These are phyloP conservation scores for Pseudovirgaria hyperparasitica DNA, from an alignment of 2,329 filamentous ascomycete genomes.

Conservation along the genomic window DNA sequence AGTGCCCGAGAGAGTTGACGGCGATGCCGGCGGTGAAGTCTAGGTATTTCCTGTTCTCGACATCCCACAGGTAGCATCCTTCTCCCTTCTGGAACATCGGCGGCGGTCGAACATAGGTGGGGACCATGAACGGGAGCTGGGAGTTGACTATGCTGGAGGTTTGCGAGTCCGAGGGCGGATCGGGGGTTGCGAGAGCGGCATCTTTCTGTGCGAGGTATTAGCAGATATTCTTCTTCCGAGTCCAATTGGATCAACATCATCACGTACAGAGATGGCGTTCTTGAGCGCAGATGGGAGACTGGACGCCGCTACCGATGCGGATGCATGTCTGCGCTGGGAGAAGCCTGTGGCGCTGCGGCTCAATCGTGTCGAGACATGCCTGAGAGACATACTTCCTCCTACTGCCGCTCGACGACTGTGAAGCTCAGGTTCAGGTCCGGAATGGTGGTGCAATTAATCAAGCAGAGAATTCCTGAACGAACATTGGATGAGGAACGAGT, in stretches of 20 bases:
- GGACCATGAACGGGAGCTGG: slow-evolving; percentile 81
- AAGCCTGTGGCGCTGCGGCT: slow-evolving; percentile 7
- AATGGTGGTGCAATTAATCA: not conserved
- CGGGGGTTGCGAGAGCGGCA: slow-evolving; percentile 47
- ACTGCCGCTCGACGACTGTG: slow-evolving; percentile 20
- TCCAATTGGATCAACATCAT: not conserved
- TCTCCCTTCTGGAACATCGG: slow-evolving; percentile 82
- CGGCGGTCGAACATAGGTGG: slow-evolving; percentile 81
- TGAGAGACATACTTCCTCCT: too few relatives aligned
- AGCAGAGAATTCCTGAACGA: not conserved
- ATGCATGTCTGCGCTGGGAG: slow-evolving; percentile 14
- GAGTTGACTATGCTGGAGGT: slow-evolving; percentile 64
- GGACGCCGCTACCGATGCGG: slow-evolving; percentile 23
- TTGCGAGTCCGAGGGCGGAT: slow-evolving; percentile 59
- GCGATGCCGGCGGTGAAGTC: slow-evolving; percentile 96
- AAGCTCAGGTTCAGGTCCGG: not conserved
- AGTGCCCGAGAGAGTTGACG: slow-evolving; percentile 85
- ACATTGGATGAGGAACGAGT: not conserved
- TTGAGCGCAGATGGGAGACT: slow-evolving; percentile 28
- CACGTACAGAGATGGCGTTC: slow-evolving; percentile 27
- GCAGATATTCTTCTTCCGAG: not conserved
- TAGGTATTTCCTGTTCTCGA: slow-evolving; percentile 78
- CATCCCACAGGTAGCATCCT: slow-evolving; percentile 80
- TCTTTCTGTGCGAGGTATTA: slow-evolving; percentile 13
- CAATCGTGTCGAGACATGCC: slow-evolving; percentile 13